Evolutionary conservation across 805 yeast species (phyloP), one percentile per base, ranked within the genome.

Genomic region (Teunomyces aglyptinius): DNA sequence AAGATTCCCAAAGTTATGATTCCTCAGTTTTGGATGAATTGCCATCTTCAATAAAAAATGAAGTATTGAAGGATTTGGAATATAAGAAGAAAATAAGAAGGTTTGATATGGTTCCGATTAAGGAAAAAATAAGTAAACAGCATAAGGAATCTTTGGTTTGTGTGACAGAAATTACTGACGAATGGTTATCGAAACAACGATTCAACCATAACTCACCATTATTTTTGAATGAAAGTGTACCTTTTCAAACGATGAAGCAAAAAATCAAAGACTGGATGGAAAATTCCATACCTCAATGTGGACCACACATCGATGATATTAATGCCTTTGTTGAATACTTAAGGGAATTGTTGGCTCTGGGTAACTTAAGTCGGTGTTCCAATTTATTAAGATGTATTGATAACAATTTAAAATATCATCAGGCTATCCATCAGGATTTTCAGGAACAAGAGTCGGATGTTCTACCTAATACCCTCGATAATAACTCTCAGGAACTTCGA

Each of bases 271-370:
- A 60, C 5, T 68, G 73, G 74, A 50, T 68, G 1, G 16, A 41
- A 2, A 47, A 46, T 41, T 60, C 70, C 0, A 46, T 68, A 16
- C 40, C 45, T 3, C 72, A 67, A 44, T 55, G 53, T 27, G 74
- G 74, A 0, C 74, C 74, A 0, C 74, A 69, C 50, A 38, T 34
- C 3, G 70, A 65, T 26, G 74, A 69, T 48, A 52, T 65, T 0
- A 26, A 43, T 2, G 50, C 54, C 2, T 64, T 68, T 43, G 43
- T 45, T 2, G 52, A 19, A 35, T 57, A 29, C 50, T 41, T 67
- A 13, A 28, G 48, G 16, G 44, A 45, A n/a, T 48, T 67, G 32
- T 48, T 63, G 19, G 19, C 38, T 4, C 50, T 49, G 31, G 42
- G 48, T n/a, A 50, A 53, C 34, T 32, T 59, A 1, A 49, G 49